phyloP scores from a whole-genome alignment of 176 grass and related monocot species.

The Rhynchospora pubera region DNA sequence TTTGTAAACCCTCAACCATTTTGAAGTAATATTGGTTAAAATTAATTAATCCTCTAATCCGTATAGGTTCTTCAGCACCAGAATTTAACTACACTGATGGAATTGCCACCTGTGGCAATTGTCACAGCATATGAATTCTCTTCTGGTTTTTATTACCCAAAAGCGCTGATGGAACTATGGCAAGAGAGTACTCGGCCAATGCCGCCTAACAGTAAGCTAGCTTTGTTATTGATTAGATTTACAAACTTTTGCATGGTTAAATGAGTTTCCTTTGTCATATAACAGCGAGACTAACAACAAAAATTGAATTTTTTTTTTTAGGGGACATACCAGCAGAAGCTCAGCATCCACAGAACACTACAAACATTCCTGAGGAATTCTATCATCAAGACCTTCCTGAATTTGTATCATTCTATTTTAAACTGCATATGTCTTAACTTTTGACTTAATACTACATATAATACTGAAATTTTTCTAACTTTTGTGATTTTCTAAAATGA shows the following conservation, averaged over 20 bases:
- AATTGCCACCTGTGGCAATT: constrained; percentile 45
- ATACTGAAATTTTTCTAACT: constrained; percentile 1
- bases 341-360: constrained; percentile 33
- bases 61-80: neutral
- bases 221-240: neutral
- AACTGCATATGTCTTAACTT: neutral
- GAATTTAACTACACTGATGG: constrained; percentile 43
- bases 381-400: constrained; percentile 39
- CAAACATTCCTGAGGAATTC: constrained; percentile 26
- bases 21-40: neutral
- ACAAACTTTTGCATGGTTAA: neutral
- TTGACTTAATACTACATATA: constrained; percentile 12
- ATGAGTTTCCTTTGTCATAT: neutral
- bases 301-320: constrained; percentile 22
- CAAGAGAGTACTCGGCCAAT: constrained; percentile 41
- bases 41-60: neutral
- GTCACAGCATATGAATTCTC: constrained; percentile 36
- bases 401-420: constrained; percentile 14
- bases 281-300: constrained; percentile 14
- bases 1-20: neutral
- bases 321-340: constrained; percentile 30
- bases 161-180: constrained; percentile 54
- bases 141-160: constrained; percentile 54
- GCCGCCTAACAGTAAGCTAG: neutral
- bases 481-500: constrained; percentile 25